Percentiles rank a stretch among this genome's conserved stretches.
Conservation (phyloP, 2,329 filamentous ascomycete species). For the Verticillium nubilum region DNA sequence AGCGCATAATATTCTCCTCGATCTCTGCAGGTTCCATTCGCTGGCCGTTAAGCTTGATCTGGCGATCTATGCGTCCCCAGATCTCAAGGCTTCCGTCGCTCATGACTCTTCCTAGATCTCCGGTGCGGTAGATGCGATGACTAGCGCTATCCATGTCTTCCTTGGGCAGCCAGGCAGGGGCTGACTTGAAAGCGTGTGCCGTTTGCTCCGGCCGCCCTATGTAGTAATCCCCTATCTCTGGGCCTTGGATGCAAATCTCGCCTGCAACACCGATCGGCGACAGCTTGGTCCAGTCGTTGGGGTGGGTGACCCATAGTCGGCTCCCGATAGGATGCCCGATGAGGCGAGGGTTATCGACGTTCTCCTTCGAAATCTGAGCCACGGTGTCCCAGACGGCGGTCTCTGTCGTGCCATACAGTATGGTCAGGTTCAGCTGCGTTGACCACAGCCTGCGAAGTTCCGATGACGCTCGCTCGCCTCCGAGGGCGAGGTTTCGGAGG, state of each 20-base stretch:
- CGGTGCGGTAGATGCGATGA: conserved; percentile 16
- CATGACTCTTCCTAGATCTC: conserved; percentile 14
- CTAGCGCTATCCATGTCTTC: not conserved
- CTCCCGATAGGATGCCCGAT: conserved; percentile 3
- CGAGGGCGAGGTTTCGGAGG: conserved; percentile 5
- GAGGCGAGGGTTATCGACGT: not conserved
- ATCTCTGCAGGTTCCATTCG: conserved; percentile 25
- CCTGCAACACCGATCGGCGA: conserved; percentile 14
- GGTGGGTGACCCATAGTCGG: conserved; percentile 15
- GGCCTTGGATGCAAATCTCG: conserved; percentile 15
- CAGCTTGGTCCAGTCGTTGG: conserved; percentile 10
- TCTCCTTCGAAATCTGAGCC: not conserved
- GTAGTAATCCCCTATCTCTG: conserved; percentile 1
- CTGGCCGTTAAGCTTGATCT: conserved; percentile 28
- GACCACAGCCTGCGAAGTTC: not conserved
- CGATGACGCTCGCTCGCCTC: conserved; percentile 11
- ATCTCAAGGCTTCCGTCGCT: conserved; percentile 18
- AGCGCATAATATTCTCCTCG: conserved; percentile 15
- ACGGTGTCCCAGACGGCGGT: conserved; percentile 14
- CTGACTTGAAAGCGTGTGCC: conserved; percentile 2
- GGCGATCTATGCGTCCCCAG: conserved; percentile 19
- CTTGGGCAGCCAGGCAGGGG: not conserved
- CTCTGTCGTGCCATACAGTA: conserved; percentile 19
- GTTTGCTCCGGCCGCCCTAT: not conserved
- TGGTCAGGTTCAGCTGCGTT: not conserved